Evolutionary conservation across 345 rosid species (phyloP), one percentile per base, ranked within the genome.

Genomic region (Noccaea caerulescens): DNA sequence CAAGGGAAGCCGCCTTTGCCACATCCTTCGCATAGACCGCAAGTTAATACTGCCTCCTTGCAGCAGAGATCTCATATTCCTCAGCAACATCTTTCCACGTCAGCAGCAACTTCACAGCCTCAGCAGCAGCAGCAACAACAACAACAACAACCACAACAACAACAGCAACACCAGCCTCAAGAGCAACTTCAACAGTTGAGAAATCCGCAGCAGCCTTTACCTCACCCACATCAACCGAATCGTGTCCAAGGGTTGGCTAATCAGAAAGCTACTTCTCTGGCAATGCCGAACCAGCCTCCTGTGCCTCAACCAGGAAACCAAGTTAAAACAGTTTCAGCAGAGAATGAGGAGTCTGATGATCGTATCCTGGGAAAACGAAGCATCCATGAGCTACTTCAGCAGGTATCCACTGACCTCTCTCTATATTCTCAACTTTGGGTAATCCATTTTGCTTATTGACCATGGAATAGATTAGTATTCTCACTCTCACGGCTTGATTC

Each of bases 1-100:
- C 97, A 89, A 80, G 90, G 90, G 80, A 94, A 84, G 70, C 93
- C 95, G 57, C 96, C 95, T 55, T 57, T 94, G 74, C 89, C 93
- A 43, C 84, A 95, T 58, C 81, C 91, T 63, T 76, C 95, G 1
- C 84, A 77, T 79, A 85, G 96, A 78, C 88, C 92, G 10, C 93
- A 74, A 63, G 72, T 80, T 63, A 91, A 44, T 68, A 8, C 88
- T 11, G 87, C 87, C 51, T 73, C 96, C 62, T 44, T 88, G 86
- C 97, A 85, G 72, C 99, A 83, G 65, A 84, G 96, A 72, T 56
- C 93, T 39, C 91, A 81, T 78, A 68, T 84, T 76, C 84, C 87
- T 56, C 95, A 81, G 71, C 96, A 84, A 51, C 85, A 81, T 70
- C 72, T 81, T 56, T 54, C 70, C 71, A 73, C 68, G 38, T 45